A percentile compares a stretch with the other conserved stretches of the same genome.
phyloP scores from a whole-genome alignment of 2,329 filamentous ascomycete genomes.

The Elsinoe australis region DNA sequence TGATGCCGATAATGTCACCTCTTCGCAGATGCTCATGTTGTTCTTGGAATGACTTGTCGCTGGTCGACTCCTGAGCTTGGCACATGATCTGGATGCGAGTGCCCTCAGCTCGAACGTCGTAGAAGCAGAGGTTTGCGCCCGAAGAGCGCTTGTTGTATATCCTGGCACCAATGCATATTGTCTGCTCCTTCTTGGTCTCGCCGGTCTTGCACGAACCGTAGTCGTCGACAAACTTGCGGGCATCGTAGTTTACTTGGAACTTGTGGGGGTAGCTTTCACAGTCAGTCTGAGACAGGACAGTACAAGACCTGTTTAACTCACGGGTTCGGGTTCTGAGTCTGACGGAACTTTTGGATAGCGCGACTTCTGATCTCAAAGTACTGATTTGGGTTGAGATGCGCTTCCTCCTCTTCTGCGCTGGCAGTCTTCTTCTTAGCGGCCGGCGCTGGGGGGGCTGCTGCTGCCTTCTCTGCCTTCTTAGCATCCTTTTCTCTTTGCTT shows the following conservation, averaged over 20 bases:
- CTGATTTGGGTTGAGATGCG: constrained; percentile 69
- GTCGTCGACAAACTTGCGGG: constrained; percentile 69
- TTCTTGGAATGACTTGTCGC: constrained; percentile 65
- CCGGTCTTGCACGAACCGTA: constrained; percentile 80
- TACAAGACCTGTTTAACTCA: neutral
- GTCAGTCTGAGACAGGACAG: neutral
- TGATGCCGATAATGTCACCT: constrained; percentile 86
- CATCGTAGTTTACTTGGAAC: constrained; percentile 79
- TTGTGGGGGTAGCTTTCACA: constrained; percentile 69
- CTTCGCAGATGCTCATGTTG: constrained; percentile 85
- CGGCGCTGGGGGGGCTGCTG: constrained; percentile 51
- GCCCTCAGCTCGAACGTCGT: constrained; percentile 71
- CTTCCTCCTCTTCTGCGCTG: constrained; percentile 56
- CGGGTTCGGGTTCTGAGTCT: constrained; percentile 67
- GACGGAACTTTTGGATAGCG: constrained; percentile 66
- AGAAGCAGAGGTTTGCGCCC: constrained; percentile 83
- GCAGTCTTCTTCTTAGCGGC: constrained; percentile 54
- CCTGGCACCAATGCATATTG: constrained; percentile 70
- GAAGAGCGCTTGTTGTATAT: constrained; percentile 82
- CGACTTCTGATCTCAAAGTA: constrained; percentile 96
- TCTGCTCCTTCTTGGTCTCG: constrained; percentile 67
- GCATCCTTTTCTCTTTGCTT: constrained; percentile 83
- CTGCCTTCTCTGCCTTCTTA: constrained; percentile 81
- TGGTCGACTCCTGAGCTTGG: constrained; percentile 69
- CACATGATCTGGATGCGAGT: constrained; percentile 85